Conservation (phyloP, 2,329 filamentous ascomycete genomes). For the Periglandula ipomoeae region DNA sequence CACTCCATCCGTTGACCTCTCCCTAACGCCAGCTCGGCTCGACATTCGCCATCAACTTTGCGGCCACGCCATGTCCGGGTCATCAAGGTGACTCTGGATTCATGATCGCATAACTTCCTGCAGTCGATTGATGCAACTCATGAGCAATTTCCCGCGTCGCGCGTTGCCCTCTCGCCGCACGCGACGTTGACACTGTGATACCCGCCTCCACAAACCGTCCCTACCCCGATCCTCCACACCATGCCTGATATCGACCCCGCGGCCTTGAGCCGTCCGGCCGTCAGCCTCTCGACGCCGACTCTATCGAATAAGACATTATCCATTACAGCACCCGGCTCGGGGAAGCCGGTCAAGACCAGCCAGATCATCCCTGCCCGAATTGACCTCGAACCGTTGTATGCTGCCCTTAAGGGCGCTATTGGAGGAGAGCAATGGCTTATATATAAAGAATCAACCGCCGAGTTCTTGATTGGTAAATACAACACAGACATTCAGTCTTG, state of each 20-base stretch:
- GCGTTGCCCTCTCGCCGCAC: constrained; percentile 36
- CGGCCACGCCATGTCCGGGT: constrained; percentile 30
- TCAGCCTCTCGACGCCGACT: constrained; percentile 49
- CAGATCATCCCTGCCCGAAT: constrained; percentile 57
- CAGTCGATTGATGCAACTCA: constrained; percentile 33
- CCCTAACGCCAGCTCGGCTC: constrained; percentile 16
- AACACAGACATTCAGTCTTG: not conserved
- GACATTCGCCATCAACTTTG: constrained; percentile 29
- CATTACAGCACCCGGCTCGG: constrained; percentile 37
- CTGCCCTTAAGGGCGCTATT: constrained; percentile 50
- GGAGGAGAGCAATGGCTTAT: constrained; percentile 51
- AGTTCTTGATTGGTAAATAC: constrained; percentile 51
- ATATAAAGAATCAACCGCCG: constrained; percentile 54
- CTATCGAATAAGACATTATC: constrained; percentile 49
- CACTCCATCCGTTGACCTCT: constrained; percentile 22
- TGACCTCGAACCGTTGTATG: constrained; percentile 57
- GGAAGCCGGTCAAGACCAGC: constrained; percentile 49
- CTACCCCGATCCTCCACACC: constrained; percentile 17
- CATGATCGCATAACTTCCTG: constrained; percentile 32
- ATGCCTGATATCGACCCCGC: constrained; percentile 66
- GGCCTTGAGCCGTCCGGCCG: constrained; percentile 53
- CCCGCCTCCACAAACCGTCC: constrained; percentile 13
- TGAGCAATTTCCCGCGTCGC: constrained; percentile 32
- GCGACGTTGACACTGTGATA: constrained; percentile 27
- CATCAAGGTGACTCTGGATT: constrained; percentile 33